phyloP scores from a whole-genome alignment of 2,329 filamentous ascomycete species.

The Grosmannia penicillata region DNA sequence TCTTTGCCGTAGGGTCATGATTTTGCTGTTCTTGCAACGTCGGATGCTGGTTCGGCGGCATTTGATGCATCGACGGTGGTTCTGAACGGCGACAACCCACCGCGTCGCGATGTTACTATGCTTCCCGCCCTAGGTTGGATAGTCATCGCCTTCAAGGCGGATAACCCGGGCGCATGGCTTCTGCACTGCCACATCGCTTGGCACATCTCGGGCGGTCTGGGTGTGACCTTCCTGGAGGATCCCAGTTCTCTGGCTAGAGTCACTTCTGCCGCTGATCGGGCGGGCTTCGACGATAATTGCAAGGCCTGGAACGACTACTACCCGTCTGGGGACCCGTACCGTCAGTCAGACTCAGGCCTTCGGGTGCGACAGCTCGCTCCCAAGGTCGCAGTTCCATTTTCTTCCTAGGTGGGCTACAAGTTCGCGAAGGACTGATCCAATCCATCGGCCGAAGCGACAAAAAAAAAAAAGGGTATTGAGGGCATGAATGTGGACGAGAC shows the following conservation, averaged over 20 bases:
- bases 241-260: conserved; percentile 4
- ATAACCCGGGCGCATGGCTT: conserved; percentile 33
- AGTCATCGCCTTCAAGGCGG: conserved; percentile 27
- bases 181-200: conserved; percentile 32
- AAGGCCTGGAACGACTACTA: conserved; percentile 9
- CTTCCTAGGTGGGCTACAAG: no score
- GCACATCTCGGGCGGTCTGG: conserved; percentile 31
- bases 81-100: conserved; percentile 22
- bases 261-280: conserved; percentile 4
- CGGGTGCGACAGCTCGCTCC: neutral
- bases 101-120: conserved; percentile 27
- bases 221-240: conserved; percentile 31
- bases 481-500: no score
- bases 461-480: no score
- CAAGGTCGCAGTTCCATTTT: no score
- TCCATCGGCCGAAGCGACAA: no score
- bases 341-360: conserved; percentile 10
- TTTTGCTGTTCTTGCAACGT: no score
- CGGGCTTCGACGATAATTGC: conserved; percentile 7
- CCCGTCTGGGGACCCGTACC: conserved; percentile 3
- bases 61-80: conserved; percentile 9
- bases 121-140: conserved; percentile 27
- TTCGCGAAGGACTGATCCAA: no score
- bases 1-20: neutral
- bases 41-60: neutral